A percentile compares a stretch with the other conserved stretches of the same genome.
phyloP scores from a whole-genome alignment of 257 asterid genomes.

The Marsdenia floribunda region DNA sequence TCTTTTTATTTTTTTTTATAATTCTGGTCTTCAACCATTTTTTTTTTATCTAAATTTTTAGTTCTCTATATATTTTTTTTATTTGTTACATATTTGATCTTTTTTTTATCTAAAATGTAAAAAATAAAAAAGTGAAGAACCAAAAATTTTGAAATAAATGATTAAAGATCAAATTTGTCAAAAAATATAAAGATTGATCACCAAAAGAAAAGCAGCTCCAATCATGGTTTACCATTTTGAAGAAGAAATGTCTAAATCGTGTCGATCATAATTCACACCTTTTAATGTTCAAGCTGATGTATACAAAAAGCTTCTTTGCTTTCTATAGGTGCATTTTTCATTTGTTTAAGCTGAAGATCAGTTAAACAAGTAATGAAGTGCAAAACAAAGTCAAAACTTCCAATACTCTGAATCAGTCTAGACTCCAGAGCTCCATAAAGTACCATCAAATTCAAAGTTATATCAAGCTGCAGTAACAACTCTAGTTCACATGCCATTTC shows the following conservation, averaged over 20 bases:
- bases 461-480: background rate
- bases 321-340: background rate
- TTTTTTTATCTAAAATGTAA: too few species aligned
- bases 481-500: background rate
- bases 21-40: too few species aligned
- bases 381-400: background rate
- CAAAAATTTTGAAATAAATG: too few species aligned
- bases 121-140: too few species aligned
- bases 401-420: background rate
- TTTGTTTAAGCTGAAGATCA: background rate
- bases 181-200: too few species aligned
- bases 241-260: background rate
- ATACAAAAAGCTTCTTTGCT: background rate
- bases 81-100: too few species aligned
- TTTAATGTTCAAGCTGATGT: background rate
- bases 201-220: background rate
- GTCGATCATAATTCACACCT: background rate
- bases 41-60: too few species aligned
- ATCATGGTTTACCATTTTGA: background rate
- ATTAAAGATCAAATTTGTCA: too few species aligned
- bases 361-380: background rate
- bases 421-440: background rate
- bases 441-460: background rate
- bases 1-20: too few species aligned
- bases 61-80: too few species aligned